Evolutionary conservation across 352 stramenopile species (phyloP).

Genomic region (Pythium phragmitis): DNA sequence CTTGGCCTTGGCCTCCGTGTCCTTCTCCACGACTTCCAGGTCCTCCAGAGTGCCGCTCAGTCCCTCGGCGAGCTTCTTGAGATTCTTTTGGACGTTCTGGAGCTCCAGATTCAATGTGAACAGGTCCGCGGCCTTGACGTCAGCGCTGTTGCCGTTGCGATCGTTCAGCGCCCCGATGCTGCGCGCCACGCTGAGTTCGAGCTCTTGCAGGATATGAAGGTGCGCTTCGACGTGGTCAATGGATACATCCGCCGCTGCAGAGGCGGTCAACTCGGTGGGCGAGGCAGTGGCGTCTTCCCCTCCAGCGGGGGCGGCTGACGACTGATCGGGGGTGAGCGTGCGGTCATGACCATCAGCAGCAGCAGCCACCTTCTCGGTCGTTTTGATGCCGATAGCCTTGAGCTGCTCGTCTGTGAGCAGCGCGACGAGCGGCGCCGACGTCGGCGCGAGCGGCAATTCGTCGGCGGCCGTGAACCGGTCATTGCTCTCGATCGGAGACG

Average conservation of each 20-base stretch:
- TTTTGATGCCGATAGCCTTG: constrained; percentile 29
- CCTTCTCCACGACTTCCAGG: constrained; percentile 80
- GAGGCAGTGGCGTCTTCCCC: background rate
- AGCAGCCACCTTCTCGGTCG: constrained; percentile 1
- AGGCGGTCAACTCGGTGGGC: constrained; percentile 10
- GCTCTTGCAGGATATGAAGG: constrained; percentile 68
- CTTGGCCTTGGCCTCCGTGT: constrained; percentile 78
- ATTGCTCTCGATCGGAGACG: constrained; percentile 2
- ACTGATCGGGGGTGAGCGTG: background rate
- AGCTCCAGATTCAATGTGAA: constrained; percentile 43
- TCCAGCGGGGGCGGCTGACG: background rate
- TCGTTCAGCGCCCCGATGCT: constrained; percentile 55
- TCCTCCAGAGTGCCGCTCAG: constrained; percentile 77
- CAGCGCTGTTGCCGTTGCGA: constrained; percentile 24
- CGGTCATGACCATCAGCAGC: background rate
- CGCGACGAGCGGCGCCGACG: constrained; percentile 11
- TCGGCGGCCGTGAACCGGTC: constrained; percentile 21
- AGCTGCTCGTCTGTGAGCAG: constrained; percentile 31
- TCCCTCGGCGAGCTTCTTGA: constrained; percentile 64
- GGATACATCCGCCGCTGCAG: constrained; percentile 43
- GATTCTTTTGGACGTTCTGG: constrained; percentile 47
- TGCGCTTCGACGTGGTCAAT: constrained; percentile 80
- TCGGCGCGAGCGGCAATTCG: constrained; percentile 19
- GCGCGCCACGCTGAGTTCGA: constrained; percentile 65
- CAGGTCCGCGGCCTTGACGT: constrained; percentile 17